These are phyloP conservation scores for Solanum boliviense DNA, from an alignment of 257 asterid species.

Conservation along the genomic window DNA sequence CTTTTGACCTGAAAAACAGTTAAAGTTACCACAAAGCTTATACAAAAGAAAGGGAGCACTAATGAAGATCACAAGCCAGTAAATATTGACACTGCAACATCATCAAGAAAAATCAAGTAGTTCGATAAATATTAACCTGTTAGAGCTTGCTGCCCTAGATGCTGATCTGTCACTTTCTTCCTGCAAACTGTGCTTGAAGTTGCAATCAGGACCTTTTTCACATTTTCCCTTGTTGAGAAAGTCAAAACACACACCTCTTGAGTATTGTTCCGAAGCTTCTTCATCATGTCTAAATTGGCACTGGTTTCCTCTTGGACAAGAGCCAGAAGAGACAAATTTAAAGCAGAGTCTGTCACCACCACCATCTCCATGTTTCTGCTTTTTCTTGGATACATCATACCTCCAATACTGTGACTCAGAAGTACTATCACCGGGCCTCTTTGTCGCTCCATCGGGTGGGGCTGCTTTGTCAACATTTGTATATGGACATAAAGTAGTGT, in stretches of 20 bases:
- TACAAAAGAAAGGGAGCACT: neutral
- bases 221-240: slow-evolving; percentile 90
- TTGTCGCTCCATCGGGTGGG: slow-evolving; percentile 30
- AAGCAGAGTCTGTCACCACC: slow-evolving; percentile 62
- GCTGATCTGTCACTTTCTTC: slow-evolving; percentile 64
- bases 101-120: neutral
- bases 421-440: slow-evolving; percentile 45
- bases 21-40: neutral
- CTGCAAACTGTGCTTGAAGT: slow-evolving; percentile 63
- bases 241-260: slow-evolving; percentile 92
- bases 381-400: slow-evolving; percentile 69
- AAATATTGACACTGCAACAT: neutral
- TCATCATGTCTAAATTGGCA: slow-evolving; percentile 83
- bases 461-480: slow-evolving; percentile 20
- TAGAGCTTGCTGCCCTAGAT: slow-evolving; percentile 38
- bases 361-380: slow-evolving; percentile 74
- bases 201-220: slow-evolving; percentile 93
- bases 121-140: slow-evolving; percentile 29
- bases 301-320: slow-evolving; percentile 79
- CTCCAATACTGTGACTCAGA: slow-evolving; percentile 91
- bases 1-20: slow-evolving; percentile 59
- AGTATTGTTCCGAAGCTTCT: slow-evolving; percentile 81
- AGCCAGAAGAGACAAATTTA: slow-evolving; percentile 76
- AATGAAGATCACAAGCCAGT: neutral
- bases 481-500: slow-evolving; percentile 73